Percentiles rank a stretch among this genome's conserved stretches.
Evolutionary conservation across 495 filamentous ascomycete species (phyloP).

Genomic region (Melanomma pulvis-pyrius): DNA sequence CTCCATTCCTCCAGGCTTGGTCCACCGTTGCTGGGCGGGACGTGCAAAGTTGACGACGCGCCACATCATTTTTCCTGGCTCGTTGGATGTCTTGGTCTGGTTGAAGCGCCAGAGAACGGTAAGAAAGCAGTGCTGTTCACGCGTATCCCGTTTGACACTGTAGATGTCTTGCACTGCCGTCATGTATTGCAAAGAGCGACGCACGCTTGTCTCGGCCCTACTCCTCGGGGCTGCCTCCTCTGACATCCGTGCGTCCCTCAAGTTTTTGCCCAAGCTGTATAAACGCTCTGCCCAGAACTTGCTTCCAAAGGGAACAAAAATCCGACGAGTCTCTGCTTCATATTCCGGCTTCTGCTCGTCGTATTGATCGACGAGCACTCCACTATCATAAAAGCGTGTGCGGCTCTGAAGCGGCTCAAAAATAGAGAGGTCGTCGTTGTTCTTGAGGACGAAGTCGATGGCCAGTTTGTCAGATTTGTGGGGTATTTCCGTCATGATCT

Average conservation of each 20-base stretch:
- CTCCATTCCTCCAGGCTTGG: conserved; percentile 9
- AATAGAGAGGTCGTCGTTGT: conserved; percentile 17
- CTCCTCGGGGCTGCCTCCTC: conserved; percentile 16
- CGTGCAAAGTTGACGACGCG: conserved; percentile 23
- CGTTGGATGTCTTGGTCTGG: conserved; percentile 14
- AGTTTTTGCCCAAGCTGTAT: conserved; percentile 21
- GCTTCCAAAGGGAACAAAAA: conserved; percentile 41
- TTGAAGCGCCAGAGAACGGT: conserved; percentile 33
- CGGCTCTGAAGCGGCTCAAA: conserved; percentile 33
- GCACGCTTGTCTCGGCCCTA: conserved; percentile 17
- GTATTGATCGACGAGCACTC: conserved; percentile 17
- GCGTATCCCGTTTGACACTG: not conserved
- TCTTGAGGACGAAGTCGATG: conserved; percentile 37
- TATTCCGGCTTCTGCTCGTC: conserved; percentile 22
- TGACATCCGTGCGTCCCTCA: conserved; percentile 19
- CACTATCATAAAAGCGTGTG: conserved; percentile 41
- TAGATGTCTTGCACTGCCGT: conserved; percentile 35
- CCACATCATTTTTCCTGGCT: conserved; percentile 22
- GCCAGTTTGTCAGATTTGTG: conserved; percentile 37
- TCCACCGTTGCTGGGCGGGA: conserved; percentile 5
- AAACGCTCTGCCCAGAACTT: conserved; percentile 43
- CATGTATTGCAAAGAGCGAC: conserved; percentile 16
- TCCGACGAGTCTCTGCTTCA: conserved; percentile 12
- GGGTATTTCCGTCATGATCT: conserved; percentile 36
- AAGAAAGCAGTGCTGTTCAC: conserved; percentile 11